Conservation (phyloP, 106 monocot species). For the Acanthochlamys bracteata region DNA sequence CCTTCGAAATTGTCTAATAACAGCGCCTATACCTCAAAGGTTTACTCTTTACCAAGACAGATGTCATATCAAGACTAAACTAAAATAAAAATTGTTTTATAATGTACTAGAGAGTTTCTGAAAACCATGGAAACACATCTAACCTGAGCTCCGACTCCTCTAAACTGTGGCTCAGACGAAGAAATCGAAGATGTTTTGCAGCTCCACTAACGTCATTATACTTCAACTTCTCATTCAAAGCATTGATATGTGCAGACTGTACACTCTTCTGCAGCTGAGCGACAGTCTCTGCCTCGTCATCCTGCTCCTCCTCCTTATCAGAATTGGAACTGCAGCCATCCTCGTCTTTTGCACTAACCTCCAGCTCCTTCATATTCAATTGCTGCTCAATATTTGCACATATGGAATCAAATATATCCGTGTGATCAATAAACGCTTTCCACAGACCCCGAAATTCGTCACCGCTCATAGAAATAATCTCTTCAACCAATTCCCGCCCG, state of each 20-base stretch:
- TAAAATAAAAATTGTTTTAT: too few species aligned
- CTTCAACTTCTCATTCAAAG: constrained; percentile 29
- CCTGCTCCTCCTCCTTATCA: too few species aligned
- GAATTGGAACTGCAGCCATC: background rate
- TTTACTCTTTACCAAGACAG: too few species aligned
- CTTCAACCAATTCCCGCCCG: background rate
- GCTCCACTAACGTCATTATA: constrained; percentile 35
- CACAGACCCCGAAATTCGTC: constrained; percentile 39
- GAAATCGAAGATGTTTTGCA: constrained; percentile 51
- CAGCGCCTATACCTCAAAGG: too few species aligned
- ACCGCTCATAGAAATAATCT: constrained; percentile 13
- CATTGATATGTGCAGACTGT: constrained; percentile 69
- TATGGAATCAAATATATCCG: constrained; percentile 56
- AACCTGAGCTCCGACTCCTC: too few species aligned
- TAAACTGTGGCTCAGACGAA: constrained; percentile 30
- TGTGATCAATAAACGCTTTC: constrained; percentile 33
- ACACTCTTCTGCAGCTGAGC: constrained; percentile 31
- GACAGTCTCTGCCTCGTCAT: constrained; percentile 19
- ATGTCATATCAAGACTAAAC: too few species aligned
- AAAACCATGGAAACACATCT: too few species aligned
- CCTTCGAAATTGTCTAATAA: too few species aligned
- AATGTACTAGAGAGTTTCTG: too few species aligned
- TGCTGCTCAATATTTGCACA: constrained; percentile 54
- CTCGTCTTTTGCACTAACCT: constrained; percentile 1
- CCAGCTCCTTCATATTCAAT: constrained; percentile 14